Conservation (phyloP, 768 basidiomycete species). For the Hydnum rufescens region DNA sequence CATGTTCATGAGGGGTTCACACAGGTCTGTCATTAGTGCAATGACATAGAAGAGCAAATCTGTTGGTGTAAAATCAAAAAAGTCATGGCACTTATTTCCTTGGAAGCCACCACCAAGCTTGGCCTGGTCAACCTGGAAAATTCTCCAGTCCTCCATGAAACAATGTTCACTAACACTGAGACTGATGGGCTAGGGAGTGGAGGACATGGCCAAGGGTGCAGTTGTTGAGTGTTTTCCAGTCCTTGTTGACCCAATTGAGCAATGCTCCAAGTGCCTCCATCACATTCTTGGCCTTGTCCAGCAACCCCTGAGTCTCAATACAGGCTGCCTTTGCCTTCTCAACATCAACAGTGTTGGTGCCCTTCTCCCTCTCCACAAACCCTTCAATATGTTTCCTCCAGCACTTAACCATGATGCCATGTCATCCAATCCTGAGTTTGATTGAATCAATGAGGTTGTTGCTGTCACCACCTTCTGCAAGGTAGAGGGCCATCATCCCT, state of each 20-base stretch:
- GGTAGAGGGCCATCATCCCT: constrained; percentile 14
- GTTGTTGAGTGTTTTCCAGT: constrained; percentile 13
- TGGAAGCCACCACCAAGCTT: constrained; percentile 8
- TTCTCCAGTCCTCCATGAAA: constrained; percentile 14
- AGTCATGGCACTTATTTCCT: constrained; percentile 9
- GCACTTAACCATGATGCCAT: constrained; percentile 1
- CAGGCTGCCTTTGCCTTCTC: too few relatives aligned
- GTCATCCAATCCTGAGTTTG: constrained; percentile 3
- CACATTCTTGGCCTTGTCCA: constrained; percentile 7
- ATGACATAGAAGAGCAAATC: too few relatives aligned
- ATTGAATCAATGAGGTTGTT: constrained; percentile 9
- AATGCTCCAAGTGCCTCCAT: constrained; percentile 12
- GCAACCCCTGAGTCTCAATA: constrained; percentile 5
- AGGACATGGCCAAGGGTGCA: constrained; percentile 15
- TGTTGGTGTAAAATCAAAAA: too few relatives aligned
- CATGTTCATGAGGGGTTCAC: too few relatives aligned
- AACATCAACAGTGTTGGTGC: not conserved
- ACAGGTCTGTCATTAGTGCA: too few relatives aligned
- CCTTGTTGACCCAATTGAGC: constrained; percentile 9
- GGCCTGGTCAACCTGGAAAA: constrained; percentile 9
- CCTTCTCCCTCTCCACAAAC: not conserved
- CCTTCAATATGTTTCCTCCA: constrained; percentile 1
- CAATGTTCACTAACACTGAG: constrained; percentile 3
- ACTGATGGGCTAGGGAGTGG: constrained; percentile 13
- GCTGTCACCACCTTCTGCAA: too few relatives aligned